Conservation (phyloP, 2,329 filamentous ascomycete species). For the Botrytis sinoallii region DNA sequence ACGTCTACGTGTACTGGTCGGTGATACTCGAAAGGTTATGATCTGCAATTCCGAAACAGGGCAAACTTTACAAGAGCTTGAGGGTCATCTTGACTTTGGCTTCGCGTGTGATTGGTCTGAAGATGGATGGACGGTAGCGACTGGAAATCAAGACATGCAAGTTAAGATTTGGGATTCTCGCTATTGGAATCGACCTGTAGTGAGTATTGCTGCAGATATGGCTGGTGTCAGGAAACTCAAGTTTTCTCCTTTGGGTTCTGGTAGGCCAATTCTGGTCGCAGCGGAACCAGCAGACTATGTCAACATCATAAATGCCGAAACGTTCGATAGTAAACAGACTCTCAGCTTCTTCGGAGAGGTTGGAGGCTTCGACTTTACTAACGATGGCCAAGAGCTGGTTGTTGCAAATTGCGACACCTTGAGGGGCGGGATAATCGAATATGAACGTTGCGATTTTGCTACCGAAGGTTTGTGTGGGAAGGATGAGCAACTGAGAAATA, state of each 20-base stretch:
- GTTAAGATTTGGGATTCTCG: conserved; percentile 76
- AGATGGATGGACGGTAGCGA: conserved; percentile 72
- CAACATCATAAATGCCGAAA: conserved; percentile 66
- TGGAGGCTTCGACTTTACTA: conserved; percentile 64
- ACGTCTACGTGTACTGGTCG: conserved; percentile 69
- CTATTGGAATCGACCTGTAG: conserved; percentile 57
- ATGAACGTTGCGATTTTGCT: conserved; percentile 36
- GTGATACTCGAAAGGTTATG: conserved; percentile 62
- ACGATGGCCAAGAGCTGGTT: conserved; percentile 65
- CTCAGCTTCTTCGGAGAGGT: conserved; percentile 75
- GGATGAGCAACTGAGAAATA: conserved; percentile 7
- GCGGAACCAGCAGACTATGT: conserved; percentile 75
- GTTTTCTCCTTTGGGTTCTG: conserved; percentile 70
- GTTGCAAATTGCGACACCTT: conserved; percentile 63
- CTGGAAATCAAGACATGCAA: conserved; percentile 70
- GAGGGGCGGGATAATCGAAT: conserved; percentile 55
- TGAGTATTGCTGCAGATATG: conserved; percentile 61
- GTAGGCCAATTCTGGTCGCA: conserved; percentile 63
- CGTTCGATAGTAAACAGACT: conserved; percentile 62
- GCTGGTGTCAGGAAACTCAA: conserved; percentile 65
- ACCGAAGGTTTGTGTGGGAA: conserved; percentile 19
- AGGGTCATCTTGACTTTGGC: conserved; percentile 65
- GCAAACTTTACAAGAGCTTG: conserved; percentile 53
- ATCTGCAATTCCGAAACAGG: conserved; percentile 69
- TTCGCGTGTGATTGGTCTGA: conserved; percentile 80